Percentiles rank a stretch among this genome's conserved stretches.
phyloP scores from a whole-genome alignment of 805 yeast species.

The Yarrowia bubula region DNA sequence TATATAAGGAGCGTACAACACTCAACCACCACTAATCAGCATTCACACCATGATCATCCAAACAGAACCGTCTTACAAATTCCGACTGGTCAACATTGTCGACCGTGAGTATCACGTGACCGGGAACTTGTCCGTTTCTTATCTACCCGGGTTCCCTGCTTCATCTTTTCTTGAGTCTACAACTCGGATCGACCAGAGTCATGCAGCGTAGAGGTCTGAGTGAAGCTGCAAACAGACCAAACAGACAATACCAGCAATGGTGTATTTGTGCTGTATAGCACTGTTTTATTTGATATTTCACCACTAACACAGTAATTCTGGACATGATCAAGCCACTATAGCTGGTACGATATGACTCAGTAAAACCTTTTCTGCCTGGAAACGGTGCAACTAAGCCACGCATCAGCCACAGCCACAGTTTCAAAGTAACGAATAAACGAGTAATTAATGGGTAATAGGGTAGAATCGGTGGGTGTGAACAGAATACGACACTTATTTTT shows the following conservation, averaged over 20 bases:
- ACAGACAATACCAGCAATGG: no score
- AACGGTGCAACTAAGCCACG: background rate
- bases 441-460: background rate
- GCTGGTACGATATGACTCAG: background rate
- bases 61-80: background rate
- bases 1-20: background rate
- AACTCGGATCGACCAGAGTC: conserved; percentile 19
- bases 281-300: background rate
- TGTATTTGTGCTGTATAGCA: no score
- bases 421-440: background rate
- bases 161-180: background rate
- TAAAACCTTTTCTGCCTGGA: conserved; percentile 9
- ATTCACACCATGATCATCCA: background rate
- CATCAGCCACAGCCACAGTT: conserved; percentile 21
- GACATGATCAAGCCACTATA: background rate
- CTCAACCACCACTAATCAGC: background rate
- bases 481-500: no score
- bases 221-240: no score
- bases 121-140: background rate
- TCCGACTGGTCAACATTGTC: background rate
- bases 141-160: background rate
- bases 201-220: background rate
- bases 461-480: no score
- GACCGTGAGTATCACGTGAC: background rate
- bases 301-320: background rate